Percentiles rank a stretch among this genome's conserved stretches.
Evolutionary conservation across 306 rosid species (phyloP).

Genomic region (Ormosia emarginata): DNA sequence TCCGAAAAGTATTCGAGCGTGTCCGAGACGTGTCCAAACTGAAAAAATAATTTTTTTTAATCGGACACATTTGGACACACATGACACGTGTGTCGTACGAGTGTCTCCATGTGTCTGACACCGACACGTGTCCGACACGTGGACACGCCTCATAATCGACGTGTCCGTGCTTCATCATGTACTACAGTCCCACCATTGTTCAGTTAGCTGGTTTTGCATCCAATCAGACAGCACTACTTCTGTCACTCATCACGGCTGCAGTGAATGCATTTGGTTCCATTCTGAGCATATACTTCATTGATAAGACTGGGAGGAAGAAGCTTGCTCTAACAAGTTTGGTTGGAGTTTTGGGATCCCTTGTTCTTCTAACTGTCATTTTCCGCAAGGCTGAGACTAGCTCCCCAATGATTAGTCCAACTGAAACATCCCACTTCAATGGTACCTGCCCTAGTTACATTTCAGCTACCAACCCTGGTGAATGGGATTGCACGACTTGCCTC

Average conservation of each 20-base stretch:
- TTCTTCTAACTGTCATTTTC: slow-evolving; percentile 39
- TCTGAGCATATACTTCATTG: slow-evolving; percentile 49
- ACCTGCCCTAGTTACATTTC: slow-evolving; percentile 33
- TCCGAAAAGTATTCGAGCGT: no score
- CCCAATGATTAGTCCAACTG: slow-evolving; percentile 12
- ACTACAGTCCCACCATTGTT: slow-evolving; percentile 52
- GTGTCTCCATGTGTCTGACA: no score
- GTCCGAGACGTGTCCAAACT: no score
- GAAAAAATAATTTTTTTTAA: no score
- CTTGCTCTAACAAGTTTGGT: slow-evolving; percentile 34
- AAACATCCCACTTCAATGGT: slow-evolving; percentile 15
- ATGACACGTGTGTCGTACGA: no score
- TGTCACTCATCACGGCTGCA: slow-evolving; percentile 45
- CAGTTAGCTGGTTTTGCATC: slow-evolving; percentile 54
- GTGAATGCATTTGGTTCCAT: slow-evolving; percentile 44
- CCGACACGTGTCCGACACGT: no score
- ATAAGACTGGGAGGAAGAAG: slow-evolving; percentile 49
- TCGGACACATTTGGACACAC: no score
- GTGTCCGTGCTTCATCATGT: no score
- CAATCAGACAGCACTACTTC: slow-evolving; percentile 40
- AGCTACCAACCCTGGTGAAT: not conserved
- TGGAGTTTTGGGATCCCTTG: slow-evolving; percentile 37
- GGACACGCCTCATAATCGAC: no score
- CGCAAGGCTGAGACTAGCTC: slow-evolving; percentile 29
- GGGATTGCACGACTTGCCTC: slow-evolving; percentile 50